Percentiles rank a stretch among this genome's conserved stretches.
phyloP scores from a whole-genome alignment of 2,329 filamentous ascomycete genomes.

The Hypoxylon sp. region DNA sequence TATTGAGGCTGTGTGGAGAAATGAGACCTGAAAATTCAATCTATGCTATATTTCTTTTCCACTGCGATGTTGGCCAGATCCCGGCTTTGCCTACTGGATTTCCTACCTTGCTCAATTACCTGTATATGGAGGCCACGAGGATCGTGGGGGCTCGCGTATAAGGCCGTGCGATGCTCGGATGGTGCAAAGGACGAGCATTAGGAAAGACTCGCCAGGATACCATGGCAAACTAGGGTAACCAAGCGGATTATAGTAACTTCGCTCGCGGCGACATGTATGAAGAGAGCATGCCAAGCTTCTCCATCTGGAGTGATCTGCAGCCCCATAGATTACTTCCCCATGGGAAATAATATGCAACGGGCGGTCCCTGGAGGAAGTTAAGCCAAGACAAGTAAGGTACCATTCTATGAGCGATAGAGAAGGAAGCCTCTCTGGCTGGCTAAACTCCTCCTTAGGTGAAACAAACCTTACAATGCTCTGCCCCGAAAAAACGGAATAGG shows the following conservation, averaged over 20 bases:
- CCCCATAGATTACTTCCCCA: constrained; percentile 41
- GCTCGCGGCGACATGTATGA: constrained; percentile 28
- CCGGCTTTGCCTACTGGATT: constrained; percentile 27
- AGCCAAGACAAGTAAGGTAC: constrained; percentile 44
- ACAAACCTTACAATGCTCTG: constrained; percentile 43
- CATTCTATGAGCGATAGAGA: constrained; percentile 28
- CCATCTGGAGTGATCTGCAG: constrained; percentile 39
- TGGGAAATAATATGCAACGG: constrained; percentile 38
- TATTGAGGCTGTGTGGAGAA: constrained; percentile 43
- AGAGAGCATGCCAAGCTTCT: constrained; percentile 39
- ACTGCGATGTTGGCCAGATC: constrained; percentile 36
- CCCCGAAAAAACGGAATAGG: constrained; percentile 41
- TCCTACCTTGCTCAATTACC: constrained; percentile 18
- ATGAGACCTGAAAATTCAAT: constrained; percentile 40
- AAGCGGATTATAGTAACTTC: constrained; percentile 23
- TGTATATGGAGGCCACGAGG: constrained; percentile 1
- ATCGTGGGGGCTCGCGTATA: constrained; percentile 21
- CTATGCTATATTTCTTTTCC: constrained; percentile 42
- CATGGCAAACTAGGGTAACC: constrained; percentile 5
- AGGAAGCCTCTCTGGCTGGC: constrained; percentile 37
- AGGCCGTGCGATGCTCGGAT: not conserved
- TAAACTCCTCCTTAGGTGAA: constrained; percentile 50
- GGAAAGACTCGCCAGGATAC: constrained; percentile 13
- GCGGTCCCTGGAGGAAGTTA: constrained; percentile 27
- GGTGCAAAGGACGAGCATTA: constrained; percentile 11